Conservation (phyloP, 176 grass and related monocot species). For the Zea luxurians region DNA sequence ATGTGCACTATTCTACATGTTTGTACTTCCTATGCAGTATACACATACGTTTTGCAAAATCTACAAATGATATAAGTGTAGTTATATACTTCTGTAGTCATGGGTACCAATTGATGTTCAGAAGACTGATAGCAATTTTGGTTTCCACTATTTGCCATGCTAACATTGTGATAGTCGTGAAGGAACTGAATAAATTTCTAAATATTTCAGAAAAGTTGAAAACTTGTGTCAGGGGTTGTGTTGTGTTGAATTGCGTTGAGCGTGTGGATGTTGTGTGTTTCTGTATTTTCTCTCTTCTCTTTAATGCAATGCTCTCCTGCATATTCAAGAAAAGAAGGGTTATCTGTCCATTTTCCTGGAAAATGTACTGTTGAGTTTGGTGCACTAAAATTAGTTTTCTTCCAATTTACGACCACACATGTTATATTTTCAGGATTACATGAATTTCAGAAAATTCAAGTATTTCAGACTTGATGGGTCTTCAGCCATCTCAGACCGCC, state of each 20-base stretch:
- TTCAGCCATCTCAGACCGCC: conserved; percentile 85
- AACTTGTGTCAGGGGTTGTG: neutral
- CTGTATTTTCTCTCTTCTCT: neutral
- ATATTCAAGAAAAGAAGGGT: neutral
- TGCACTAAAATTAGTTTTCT: neutral
- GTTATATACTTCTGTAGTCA: neutral
- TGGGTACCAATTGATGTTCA: neutral
- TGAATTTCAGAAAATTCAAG: conserved; percentile 99
- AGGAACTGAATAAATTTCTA: conserved; percentile 7
- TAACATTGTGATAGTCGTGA: neutral
- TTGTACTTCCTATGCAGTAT: neutral
- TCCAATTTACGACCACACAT: neutral
- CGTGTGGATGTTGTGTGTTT: neutral
- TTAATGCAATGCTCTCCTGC: neutral
- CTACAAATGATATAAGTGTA: neutral
- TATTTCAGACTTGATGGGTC: conserved; percentile 97
- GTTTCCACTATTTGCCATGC: conserved; percentile 18
- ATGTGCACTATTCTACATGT: neutral
- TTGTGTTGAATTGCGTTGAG: neutral
- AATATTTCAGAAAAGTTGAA: conserved; percentile 6
- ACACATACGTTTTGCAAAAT: neutral
- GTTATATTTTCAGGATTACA: conserved; percentile 83
- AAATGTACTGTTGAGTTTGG: neutral
- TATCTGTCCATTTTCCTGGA: conserved; percentile 1
- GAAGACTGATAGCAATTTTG: conserved; percentile 13